Percentiles rank a stretch among this genome's conserved stretches.
Evolutionary conservation across 768 basidiomycete species (phyloP).

Genomic region (Strobilomyces dryophilus): DNA sequence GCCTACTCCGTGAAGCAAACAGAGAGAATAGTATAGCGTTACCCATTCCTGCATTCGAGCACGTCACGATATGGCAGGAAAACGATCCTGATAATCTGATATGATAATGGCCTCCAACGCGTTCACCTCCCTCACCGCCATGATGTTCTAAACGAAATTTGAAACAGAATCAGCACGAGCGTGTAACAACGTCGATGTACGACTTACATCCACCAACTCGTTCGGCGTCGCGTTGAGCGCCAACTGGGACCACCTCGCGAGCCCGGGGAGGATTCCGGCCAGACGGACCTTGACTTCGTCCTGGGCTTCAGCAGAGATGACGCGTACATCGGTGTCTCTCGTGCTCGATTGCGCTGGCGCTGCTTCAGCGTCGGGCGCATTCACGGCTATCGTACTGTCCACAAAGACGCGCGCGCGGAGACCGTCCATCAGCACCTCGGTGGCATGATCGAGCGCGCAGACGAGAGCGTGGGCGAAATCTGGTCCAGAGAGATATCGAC

Average conservation of each 20-base stretch:
- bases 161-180: slow-evolving; percentile 1
- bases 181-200: not conserved
- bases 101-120: slow-evolving; percentile 73
- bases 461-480: slow-evolving; percentile 73
- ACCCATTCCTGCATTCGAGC: not conserved
- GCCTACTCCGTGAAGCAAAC: too few species aligned
- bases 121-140: slow-evolving; percentile 58
- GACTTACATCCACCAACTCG: slow-evolving; percentile 77
- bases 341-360: slow-evolving; percentile 7
- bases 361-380: slow-evolving; percentile 4
- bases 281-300: slow-evolving; percentile 57
- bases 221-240: slow-evolving; percentile 69
- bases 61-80: slow-evolving; percentile 18
- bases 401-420: slow-evolving; percentile 65
- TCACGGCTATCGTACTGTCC: slow-evolving; percentile 18
- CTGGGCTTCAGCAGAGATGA: slow-evolving; percentile 1
- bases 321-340: slow-evolving; percentile 17
- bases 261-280: slow-evolving; percentile 75
- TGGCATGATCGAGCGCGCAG: slow-evolving; percentile 67
- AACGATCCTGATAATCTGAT: slow-evolving; percentile 57
- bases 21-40: too few species aligned
- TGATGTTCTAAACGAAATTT: slow-evolving; percentile 43
- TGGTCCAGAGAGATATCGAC: slow-evolving; percentile 52
- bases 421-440: slow-evolving; percentile 56
- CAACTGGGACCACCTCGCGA: slow-evolving; percentile 73